Conservation (phyloP, 441 rosid species). For the Pelargonium myrrhifolium region DNA sequence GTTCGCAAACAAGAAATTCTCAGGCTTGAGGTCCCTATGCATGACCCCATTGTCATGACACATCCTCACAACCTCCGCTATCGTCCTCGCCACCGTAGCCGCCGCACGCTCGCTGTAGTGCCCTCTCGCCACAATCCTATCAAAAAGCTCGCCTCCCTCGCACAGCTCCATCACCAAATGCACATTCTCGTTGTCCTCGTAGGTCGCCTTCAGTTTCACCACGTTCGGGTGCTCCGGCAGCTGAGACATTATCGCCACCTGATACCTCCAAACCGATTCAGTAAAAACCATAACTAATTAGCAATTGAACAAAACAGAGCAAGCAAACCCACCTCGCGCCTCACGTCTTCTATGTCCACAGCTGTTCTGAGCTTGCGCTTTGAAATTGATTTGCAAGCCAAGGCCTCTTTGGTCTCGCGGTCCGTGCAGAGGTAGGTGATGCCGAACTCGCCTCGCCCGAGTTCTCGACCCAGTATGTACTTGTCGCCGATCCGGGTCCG, state of each 20-base stretch:
- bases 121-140: conserved; percentile 93
- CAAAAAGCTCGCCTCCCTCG: conserved; percentile 96
- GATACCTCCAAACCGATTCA: neutral
- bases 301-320: neutral
- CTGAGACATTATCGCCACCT: conserved; percentile 75
- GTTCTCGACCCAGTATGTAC: conserved; percentile 74
- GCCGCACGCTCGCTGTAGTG: conserved; percentile 90
- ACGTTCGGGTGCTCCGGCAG: conserved; percentile 77
- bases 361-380: conserved; percentile 85
- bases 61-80: conserved; percentile 87
- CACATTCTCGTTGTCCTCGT: conserved; percentile 80
- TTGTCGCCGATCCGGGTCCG: conserved; percentile 71
- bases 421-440: conserved; percentile 89
- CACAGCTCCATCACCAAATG: conserved; percentile 92
- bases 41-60: conserved; percentile 86
- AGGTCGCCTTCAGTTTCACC: conserved; percentile 75
- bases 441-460: conserved; percentile 95
- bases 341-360: conserved; percentile 73
- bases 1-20: conserved; percentile 80
- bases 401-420: conserved; percentile 54
- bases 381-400: conserved; percentile 92
- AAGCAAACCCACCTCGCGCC: conserved; percentile 44
- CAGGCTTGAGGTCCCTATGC: conserved; percentile 93
- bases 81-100: conserved; percentile 62
- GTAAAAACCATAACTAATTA: neutral